Evolutionary conservation across 2,329 filamentous ascomycete genomes (phyloP), one percentile per base, ranked within the genome.

Genomic region (Trichoderma sp.): DNA sequence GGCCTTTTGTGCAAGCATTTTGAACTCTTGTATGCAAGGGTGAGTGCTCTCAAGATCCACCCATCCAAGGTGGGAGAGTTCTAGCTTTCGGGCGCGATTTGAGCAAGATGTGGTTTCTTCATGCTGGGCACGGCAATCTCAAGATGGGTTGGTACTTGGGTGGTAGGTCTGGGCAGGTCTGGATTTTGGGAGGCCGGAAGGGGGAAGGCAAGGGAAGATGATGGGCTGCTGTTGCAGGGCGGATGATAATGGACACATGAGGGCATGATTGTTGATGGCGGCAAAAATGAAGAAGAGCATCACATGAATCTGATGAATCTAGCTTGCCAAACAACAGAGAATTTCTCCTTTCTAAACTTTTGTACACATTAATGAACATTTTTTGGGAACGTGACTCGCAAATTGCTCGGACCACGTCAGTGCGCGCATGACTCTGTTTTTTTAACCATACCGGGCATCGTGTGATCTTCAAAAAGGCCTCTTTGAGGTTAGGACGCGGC

Each of bases 171-270:
- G 66, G 53, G 56, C 45, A 53, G 56, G 65, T 75, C 45, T 65
- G 65, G 73, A 71, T 64, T 64, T 67, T 41, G 72, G 63, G 64
- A 50, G 71, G 64, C 11, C 53, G 72, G 63, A 59, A 33, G 63
- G 68, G 53, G 29, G 59, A 33, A 12, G 27, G 50, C 21, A 38
- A 38, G 56, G 33, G 27, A 45, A 21, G 33, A 62, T 29, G 67
- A n/a, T 45, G 24, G 67, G 38, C 64, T 67, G 64, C 63, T 45
- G 63, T 41, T 33, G 64, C 64, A 38, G 21, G n/a, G 74, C 69
- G 75, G 76, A 78, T 75, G 76, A 76, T 76, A 76, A 75, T 77
- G 73, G 68, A 74, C 75, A 75, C 65, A 78, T 64, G 75, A 77
- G 74, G 72, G 67, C 56, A 77, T 33, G 77, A 77, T 71, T 66